phyloP scores from a whole-genome alignment of 179 eudicot genomes.

The Spergularia azorica region DNA sequence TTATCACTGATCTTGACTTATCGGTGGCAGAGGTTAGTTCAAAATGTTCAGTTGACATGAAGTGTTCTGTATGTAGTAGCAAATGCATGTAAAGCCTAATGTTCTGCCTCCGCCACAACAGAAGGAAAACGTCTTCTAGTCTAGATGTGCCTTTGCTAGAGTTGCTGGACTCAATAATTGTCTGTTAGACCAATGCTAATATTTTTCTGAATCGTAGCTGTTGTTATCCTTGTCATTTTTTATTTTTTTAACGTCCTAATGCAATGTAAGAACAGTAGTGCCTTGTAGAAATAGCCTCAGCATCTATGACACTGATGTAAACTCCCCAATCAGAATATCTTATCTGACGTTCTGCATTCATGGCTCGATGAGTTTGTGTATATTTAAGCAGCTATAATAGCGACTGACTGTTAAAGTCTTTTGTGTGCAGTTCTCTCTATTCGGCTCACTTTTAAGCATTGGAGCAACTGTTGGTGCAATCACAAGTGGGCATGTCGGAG shows the following conservation, averaged over 20 bases:
- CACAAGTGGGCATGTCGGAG: conserved; percentile 31
- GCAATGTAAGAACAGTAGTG: too few relatives aligned
- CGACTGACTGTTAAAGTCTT: neutral
- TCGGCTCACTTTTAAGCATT: conserved; percentile 32
- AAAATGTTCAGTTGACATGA: neutral
- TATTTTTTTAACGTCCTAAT: too few relatives aligned
- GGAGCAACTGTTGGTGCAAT: conserved; percentile 35
- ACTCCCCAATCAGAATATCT: too few relatives aligned
- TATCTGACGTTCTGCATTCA: too few relatives aligned
- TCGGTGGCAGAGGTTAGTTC: conserved; percentile 32
- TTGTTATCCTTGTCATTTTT: too few relatives aligned
- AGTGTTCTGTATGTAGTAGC: neutral
- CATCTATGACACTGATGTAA: too few relatives aligned
- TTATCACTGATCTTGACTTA: conserved; percentile 25
- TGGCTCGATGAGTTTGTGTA: too few relatives aligned
- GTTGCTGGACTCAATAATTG: neutral
- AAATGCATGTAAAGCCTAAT: neutral
- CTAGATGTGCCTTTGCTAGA: neutral
- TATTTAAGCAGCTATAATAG: neutral
- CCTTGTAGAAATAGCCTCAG: too few relatives aligned
- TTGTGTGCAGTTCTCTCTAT: conserved; percentile 27
- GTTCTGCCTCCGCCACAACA: too few relatives aligned
- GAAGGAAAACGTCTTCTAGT: too few relatives aligned
- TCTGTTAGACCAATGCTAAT: too few relatives aligned
- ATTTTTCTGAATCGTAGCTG: too few relatives aligned